Conservation (phyloP, 2,329 filamentous ascomycete genomes). For the Stemphylium lycopersici region DNA sequence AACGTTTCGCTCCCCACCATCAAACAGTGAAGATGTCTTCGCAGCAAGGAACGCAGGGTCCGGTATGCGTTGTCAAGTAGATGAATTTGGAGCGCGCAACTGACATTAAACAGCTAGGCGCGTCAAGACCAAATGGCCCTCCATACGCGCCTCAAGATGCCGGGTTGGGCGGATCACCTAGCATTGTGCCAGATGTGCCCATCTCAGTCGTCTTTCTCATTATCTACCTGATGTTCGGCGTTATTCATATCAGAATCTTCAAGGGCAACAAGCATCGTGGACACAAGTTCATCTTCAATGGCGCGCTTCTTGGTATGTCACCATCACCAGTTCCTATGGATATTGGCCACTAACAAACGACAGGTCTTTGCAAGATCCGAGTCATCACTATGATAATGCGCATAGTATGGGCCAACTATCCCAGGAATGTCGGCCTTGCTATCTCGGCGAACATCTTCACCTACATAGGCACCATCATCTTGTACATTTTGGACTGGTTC, state of each 20-base stretch:
- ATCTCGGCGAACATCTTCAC: conserved; percentile 72
- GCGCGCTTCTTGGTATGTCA: conserved; percentile 49
- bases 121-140: conserved; percentile 18
- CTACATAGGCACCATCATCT: conserved; percentile 74
- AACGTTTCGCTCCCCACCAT: conserved; percentile 7
- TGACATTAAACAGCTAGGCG: conserved; percentile 16
- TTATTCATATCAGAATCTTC: conserved; percentile 51
- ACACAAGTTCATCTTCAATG: conserved; percentile 54
- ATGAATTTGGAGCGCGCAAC: background rate
- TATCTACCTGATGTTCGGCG: conserved; percentile 50
- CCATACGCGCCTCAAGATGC: conserved; percentile 39
- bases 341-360: conserved; percentile 13
- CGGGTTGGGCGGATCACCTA: conserved; percentile 39
- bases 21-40: conserved; percentile 18
- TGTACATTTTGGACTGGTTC: conserved; percentile 80
- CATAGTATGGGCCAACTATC: conserved; percentile 45
- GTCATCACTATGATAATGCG: conserved; percentile 52
- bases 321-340: background rate
- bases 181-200: conserved; percentile 49
- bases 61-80: conserved; percentile 9
- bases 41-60: conserved; percentile 11
- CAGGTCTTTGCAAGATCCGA: conserved; percentile 54
- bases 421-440: conserved; percentile 54
- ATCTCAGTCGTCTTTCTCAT: conserved; percentile 49
- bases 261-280: conserved; percentile 47